Evolutionary conservation across 345 rosid genomes (phyloP).

Genomic region (Fremontodendron californicum): DNA sequence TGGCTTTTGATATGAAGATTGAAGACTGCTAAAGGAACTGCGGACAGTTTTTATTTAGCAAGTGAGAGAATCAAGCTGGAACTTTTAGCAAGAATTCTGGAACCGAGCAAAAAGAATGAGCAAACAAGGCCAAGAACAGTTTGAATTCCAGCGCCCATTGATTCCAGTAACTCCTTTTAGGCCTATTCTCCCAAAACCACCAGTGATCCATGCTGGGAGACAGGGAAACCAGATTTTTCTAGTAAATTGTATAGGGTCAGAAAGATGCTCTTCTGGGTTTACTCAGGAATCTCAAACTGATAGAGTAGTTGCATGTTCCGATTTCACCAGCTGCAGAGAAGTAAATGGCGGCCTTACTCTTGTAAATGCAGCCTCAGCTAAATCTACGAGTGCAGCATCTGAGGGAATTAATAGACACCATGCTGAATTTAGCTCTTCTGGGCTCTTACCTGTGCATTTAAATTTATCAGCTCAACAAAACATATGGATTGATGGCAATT

Average conservation of each 20-base stretch:
- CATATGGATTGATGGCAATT: conserved; percentile 13
- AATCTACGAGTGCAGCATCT: background rate
- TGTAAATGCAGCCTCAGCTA: conserved; percentile 42
- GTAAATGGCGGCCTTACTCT: conserved; percentile 27
- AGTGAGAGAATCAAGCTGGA: background rate
- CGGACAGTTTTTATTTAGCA: background rate
- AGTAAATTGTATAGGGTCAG: conserved; percentile 25
- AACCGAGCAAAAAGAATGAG: conserved; percentile 26
- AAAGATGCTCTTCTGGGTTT: conserved; percentile 28
- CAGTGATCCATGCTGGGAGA: conserved; percentile 26
- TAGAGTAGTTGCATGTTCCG: conserved; percentile 3
- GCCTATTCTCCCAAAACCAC: conserved; percentile 30
- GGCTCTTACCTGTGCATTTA: background rate
- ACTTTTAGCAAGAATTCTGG: background rate
- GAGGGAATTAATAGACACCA: background rate
- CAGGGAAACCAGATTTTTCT: conserved; percentile 22
- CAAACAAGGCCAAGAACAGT: conserved; percentile 22
- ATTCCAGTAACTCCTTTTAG: conserved; percentile 46
- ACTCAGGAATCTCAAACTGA: conserved; percentile 20
- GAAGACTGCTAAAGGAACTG: background rate
- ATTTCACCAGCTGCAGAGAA: background rate
- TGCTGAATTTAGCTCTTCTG: background rate
- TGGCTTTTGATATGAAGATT: background rate
- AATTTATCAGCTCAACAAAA: conserved; percentile 6
- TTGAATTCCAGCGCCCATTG: conserved; percentile 33